A percentile compares a stretch with the other conserved stretches of the same genome.
Evolutionary conservation across 352 stramenopile genomes (phyloP).

Genomic region (Ophiocytium majus): DNA sequence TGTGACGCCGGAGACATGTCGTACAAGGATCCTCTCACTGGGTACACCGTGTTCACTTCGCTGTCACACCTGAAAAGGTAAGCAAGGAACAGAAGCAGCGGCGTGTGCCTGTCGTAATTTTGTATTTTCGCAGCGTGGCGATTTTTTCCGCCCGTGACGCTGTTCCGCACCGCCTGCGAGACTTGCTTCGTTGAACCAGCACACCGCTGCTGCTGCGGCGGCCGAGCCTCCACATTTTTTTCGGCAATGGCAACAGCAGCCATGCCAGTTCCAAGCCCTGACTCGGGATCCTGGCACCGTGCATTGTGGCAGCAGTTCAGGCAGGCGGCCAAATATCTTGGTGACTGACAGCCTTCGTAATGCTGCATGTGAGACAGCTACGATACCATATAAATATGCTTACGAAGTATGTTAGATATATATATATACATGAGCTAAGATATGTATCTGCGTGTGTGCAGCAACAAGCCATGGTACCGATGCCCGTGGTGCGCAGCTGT

Average conservation of each 20-base stretch:
- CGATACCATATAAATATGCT: too few species aligned
- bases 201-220: neutral
- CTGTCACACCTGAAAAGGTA: constrained; percentile 45
- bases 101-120: neutral
- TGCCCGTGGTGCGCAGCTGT: too few species aligned
- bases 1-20: constrained; percentile 31
- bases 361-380: too few species aligned
- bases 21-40: constrained; percentile 51
- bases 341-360: too few species aligned
- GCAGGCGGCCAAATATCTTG: too few species aligned
- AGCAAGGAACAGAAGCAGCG: neutral
- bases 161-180: neutral
- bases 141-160: neutral
- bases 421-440: too few species aligned
- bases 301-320: too few species aligned
- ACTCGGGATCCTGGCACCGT: too few species aligned
- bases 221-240: neutral
- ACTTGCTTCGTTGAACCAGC: neutral
- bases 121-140: neutral
- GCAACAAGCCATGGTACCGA: too few species aligned
- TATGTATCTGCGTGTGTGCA: too few species aligned
- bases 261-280: neutral
- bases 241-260: neutral
- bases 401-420: too few species aligned
- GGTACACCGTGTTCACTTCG: constrained; percentile 57